These are phyloP conservation scores for Colletotrichum spaethianum DNA, from an alignment of 2,329 filamentous ascomycete genomes.

Conservation along the genomic window DNA sequence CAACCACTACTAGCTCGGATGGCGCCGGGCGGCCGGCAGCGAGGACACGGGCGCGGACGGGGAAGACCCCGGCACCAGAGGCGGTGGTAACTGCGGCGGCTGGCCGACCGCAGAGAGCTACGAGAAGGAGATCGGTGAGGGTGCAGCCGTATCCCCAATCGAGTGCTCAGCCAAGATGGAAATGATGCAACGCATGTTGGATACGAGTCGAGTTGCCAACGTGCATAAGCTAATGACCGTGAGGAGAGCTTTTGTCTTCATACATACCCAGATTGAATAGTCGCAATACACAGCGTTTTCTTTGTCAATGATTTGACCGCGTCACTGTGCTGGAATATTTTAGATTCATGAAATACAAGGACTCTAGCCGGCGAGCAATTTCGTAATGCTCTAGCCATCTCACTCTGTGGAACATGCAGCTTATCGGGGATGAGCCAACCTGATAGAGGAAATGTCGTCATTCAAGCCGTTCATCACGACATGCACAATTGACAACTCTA, in stretches of 20 bases:
- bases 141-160: constrained; percentile 32
- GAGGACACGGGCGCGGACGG: constrained; percentile 1
- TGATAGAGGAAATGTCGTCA: constrained; percentile 19
- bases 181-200: background rate
- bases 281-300: constrained; percentile 10
- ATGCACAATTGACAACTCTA: constrained; percentile 43
- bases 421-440: background rate
- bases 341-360: background rate
- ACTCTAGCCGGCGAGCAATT: background rate
- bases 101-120: constrained; percentile 23
- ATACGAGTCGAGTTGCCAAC: background rate
- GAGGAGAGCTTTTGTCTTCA: background rate
- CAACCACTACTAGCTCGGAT: background rate
- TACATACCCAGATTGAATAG: constrained; percentile 18
- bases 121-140: constrained; percentile 24
- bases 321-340: too few relatives aligned
- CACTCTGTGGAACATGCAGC: too few relatives aligned
- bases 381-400: background rate
- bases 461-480: constrained; percentile 14
- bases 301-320: background rate
- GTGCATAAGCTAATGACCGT: background rate
- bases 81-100: constrained; percentile 4
- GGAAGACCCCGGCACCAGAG: background rate
- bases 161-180: constrained; percentile 29
- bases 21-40: constrained; percentile 8